Evolutionary conservation across 768 basidiomycete genomes (phyloP).

Genomic region (Kwoniella europaea): DNA sequence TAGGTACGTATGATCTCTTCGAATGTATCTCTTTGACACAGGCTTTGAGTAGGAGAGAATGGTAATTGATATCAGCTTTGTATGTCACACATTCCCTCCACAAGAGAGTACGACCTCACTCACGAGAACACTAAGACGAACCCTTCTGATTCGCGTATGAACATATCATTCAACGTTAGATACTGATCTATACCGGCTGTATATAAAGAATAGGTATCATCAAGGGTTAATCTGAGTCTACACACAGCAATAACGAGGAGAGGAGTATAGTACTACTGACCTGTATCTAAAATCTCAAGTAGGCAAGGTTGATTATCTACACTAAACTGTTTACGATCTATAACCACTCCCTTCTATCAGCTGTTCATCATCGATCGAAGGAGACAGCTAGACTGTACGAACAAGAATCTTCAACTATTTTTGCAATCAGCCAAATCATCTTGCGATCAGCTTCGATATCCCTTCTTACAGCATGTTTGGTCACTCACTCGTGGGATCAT

Average conservation of each 20-base stretch:
- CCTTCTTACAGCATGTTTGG: too few relatives aligned
- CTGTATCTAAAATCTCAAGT: constrained; percentile 39
- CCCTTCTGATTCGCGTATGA: constrained; percentile 43
- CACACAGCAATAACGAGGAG: not conserved
- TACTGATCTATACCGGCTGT: constrained; percentile 43
- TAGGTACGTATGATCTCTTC: constrained; percentile 79
- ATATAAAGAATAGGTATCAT: too few relatives aligned
- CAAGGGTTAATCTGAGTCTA: too few relatives aligned
- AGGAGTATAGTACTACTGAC: constrained; percentile 13
- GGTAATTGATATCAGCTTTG: not conserved
- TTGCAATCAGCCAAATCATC: not conserved
- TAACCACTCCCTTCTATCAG: not conserved
- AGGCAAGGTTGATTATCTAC: constrained; percentile 37
- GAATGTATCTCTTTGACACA: constrained; percentile 80
- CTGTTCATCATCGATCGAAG: not conserved
- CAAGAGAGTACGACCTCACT: constrained; percentile 10
- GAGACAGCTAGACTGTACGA: not conserved
- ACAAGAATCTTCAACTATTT: constrained; percentile 46
- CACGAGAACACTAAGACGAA: constrained; percentile 63
- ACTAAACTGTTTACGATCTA: constrained; percentile 39
- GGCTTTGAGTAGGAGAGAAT: constrained; percentile 59
- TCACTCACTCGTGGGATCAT: constrained; percentile 47
- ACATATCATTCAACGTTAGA: constrained; percentile 34
- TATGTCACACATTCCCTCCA: not conserved
- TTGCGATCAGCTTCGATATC: too few relatives aligned